Evolutionary conservation across 1,284 basidiomycete genomes (phyloP), one percentile per base, ranked within the genome.

Genomic region (Singerocomus rubriflavus): DNA sequence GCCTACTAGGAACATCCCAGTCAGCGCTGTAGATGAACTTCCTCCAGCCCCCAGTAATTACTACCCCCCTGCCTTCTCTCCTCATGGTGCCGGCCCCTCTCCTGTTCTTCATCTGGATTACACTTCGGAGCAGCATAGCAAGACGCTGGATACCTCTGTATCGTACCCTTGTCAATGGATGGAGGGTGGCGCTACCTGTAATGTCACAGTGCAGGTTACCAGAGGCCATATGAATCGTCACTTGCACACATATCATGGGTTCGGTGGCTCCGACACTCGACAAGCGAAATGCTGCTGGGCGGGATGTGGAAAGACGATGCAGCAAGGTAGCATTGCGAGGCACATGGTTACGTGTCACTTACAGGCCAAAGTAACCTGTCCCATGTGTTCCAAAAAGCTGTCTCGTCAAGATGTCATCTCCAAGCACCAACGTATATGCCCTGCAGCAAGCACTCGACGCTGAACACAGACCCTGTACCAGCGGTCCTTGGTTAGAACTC

Each of bases 291-390:
- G 62, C 47, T 17, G 32, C 38, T 67, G 62, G 62, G 41, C 36
- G 2, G 54, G 57, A 44, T 63, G 62, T 30, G 38, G 35, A 26
- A 57, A 59, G 33, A 54, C 16, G 14, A 63, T 63, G 62, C 62
- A 67, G 11, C 63, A 64, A 41, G 65, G 65, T 25, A 63, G 63
- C 46, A 60, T 63, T 17, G 65, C 63, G n/a, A 62, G 65, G 29
- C 65, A 63, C 31, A 47, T 62, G 57, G 65, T 63, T 25, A 58
- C 63, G 8, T 62, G 65, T 46, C 65, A 63, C 42, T 47, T 63
- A 4, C 62, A 62, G 43, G 59, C 61, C 1, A 63, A 67, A 38
- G 62, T 67, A 35, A 62, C 61, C 4, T 63, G 62, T 35, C 61
- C 62, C 2, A 55, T 57, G 57, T 63, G 65, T 51, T 64, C 33